Base-by-base conservation (phyloP, 2,329 filamentous ascomycete species). In the Colletotrichum eremochloae region DNA sequence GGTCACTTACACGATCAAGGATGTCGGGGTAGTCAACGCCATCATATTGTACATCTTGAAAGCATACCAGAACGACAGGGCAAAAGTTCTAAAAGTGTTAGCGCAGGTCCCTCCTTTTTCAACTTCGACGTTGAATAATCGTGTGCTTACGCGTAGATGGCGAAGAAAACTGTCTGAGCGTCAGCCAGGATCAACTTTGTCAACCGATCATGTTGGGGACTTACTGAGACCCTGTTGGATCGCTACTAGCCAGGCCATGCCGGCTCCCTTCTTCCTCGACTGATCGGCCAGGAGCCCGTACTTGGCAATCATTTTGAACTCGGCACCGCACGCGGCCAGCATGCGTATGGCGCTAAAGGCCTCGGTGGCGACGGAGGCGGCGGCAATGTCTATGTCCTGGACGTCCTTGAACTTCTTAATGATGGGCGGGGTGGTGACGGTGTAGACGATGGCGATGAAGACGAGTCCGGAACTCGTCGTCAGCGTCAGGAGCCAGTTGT, bases 401-500 rank as follows among this genome's bases (percentile, higher is more conserved):
- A 84, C 77, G 9, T 73, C 75, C 60, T 79, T 76, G n/a, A 82
- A 78, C 1, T 75, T 63, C 42, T 80, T 79, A 8, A 80, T 74
- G 8, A 83, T 77, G 3, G 80, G 63, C 0, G 84, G 82, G 0
- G 81, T 53, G 1, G 79, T 78, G 8, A 82, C 42, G 4, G 75
- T 74, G 58, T 80, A 81, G 2, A 78, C 74, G 18, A 82, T 31
- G 0, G 81, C 36, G 9, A 86, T 80, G 64, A 85, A 85, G 8
- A 85, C 77, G 3, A 89, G 76, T 0, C 83, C 80, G 0, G 85
- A 81, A 48, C 84, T 86, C 0, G 85, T 82, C 3, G 87, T 86
- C 0, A 89, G 80, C 0, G 85, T 87, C n/a, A 89, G 78, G 18
- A 85, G 79, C 84, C 86, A 87, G 40, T 83, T 86, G 71, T 86